Conservation (phyloP, 352 stramenopile species). For the Globisporangium irregulare region DNA sequence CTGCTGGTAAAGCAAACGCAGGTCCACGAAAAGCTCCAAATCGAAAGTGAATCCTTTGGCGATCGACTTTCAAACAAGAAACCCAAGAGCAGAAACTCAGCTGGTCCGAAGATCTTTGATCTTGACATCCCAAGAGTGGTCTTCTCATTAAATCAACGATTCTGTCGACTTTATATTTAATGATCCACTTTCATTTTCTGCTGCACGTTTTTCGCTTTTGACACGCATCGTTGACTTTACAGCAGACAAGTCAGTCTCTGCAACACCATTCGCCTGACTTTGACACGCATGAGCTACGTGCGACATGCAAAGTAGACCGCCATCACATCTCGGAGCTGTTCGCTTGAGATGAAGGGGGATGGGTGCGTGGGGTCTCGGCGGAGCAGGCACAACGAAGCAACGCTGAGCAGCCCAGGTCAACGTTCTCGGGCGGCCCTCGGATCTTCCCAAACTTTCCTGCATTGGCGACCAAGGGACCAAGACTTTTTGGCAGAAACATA, state of each 20-base stretch:
- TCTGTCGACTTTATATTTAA: background rate
- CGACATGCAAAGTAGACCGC: background rate
- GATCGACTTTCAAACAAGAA: background rate
- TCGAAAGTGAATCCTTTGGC: background rate
- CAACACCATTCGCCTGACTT: background rate
- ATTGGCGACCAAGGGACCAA: background rate
- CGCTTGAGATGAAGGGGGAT: background rate
- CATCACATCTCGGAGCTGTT: conserved; percentile 1
- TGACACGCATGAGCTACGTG: conserved; percentile 1
- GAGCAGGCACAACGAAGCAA: background rate
- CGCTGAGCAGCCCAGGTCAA: background rate
- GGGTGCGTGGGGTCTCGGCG: background rate
- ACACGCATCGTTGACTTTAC: conserved; percentile 1
- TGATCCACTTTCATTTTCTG: background rate
- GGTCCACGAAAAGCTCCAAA: background rate
- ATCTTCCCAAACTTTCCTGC: background rate
- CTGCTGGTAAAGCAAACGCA: background rate
- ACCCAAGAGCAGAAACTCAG: background rate
- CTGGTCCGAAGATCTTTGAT: background rate
- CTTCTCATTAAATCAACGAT: background rate
- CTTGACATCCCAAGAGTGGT: background rate
- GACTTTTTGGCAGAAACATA: background rate
- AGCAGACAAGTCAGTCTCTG: background rate
- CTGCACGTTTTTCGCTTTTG: background rate
- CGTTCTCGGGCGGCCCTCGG: background rate